Evolutionary conservation across 352 stramenopile species (phyloP), one percentile per base, ranked within the genome.

Genomic region (Phytophthora ramorum): DNA sequence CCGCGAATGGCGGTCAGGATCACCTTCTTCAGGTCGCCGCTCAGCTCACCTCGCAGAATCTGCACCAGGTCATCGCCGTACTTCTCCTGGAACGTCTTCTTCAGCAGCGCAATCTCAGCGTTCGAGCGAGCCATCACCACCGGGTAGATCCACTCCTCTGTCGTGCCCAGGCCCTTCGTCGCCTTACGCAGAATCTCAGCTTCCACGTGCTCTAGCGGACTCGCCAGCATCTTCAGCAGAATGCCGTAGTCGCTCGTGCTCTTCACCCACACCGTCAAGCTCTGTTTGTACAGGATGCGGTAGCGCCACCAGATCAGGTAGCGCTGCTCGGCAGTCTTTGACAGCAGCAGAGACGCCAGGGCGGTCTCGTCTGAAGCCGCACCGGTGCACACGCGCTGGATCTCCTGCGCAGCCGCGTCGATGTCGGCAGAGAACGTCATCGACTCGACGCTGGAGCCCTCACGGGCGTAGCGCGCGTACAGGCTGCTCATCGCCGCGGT

Each of bases 81-180:
- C 24, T 83, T 10, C 24, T 83, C 69, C 46, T 81, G 81, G 70
- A 75, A 89, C 0, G 77, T 79, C 76, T 89, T 87, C 79, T 90
- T 90, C 34, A 90, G 66, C 56, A 90, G 77, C 60, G 69, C 72
- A 49, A 90, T 78, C 54, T 89, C 81, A 14, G 81, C 49, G 44
- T 44, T 51, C 32, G 43, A 54, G 54, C 81, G 78, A 52, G 75
- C 78, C 10, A 83, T 68, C 9, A 87, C 45, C 7, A 79, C 58
- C 30, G 77, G 77, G 69, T 80, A 87, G 56, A 87, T 79, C 58
- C 75, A 75, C 55, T 84, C 78, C 62, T 89, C 78, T 2, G 50
- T 71, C 14, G 79, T 89, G 55, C 79, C 80, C 4, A 63, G 17
- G 19, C 53, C 61, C 52, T 58, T 63, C 20, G 61, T 69, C 52